Percentiles rank a stretch among this genome's conserved stretches.
phyloP scores from a whole-genome alignment of 1,284 basidiomycete genomes.

The Lentinus polychrous region DNA sequence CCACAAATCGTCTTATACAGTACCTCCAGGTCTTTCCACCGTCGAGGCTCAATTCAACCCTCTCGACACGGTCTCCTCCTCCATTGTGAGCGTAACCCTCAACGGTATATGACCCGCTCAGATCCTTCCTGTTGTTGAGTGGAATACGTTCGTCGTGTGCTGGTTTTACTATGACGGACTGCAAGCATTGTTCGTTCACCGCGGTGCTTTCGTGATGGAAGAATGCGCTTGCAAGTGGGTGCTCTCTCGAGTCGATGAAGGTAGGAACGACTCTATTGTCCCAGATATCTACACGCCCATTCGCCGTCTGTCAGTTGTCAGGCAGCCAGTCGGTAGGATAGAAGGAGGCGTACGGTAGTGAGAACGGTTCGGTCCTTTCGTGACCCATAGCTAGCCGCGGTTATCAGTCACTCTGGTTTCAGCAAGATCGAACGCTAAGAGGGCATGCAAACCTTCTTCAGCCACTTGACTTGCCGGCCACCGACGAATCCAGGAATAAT shows the following conservation, averaged over 20 bases:
- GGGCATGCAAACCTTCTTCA: no score
- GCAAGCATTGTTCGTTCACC: neutral
- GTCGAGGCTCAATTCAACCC: slow-evolving; percentile 58
- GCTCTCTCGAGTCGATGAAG: slow-evolving; percentile 30
- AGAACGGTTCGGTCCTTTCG: no score
- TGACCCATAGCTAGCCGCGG: no score
- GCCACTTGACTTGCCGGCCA: slow-evolving; percentile 39
- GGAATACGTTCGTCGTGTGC: slow-evolving; percentile 46
- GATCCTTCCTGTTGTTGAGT: slow-evolving; percentile 3
- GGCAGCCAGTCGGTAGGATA: no score
- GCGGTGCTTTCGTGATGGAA: no score
- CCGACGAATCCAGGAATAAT: slow-evolving; percentile 65
- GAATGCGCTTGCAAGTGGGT: no score
- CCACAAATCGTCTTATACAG: no score
- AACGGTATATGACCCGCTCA: slow-evolving; percentile 28
- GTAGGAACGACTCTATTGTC: slow-evolving; percentile 1
- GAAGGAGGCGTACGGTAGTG: no score
- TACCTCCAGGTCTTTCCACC: slow-evolving; percentile 46
- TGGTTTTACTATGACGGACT: slow-evolving; percentile 49
- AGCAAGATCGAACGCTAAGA: no score
- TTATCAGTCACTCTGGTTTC: no score
- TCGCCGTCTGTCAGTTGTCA: no score
- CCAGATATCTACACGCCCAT: neutral
- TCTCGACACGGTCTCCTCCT: slow-evolving; percentile 53
- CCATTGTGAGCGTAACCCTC: slow-evolving; percentile 63